A percentile compares a stretch with the other conserved stretches of the same genome.
Conservation (phyloP, 371 early-diverging fungal species). For the Mortierella sp. region DNA sequence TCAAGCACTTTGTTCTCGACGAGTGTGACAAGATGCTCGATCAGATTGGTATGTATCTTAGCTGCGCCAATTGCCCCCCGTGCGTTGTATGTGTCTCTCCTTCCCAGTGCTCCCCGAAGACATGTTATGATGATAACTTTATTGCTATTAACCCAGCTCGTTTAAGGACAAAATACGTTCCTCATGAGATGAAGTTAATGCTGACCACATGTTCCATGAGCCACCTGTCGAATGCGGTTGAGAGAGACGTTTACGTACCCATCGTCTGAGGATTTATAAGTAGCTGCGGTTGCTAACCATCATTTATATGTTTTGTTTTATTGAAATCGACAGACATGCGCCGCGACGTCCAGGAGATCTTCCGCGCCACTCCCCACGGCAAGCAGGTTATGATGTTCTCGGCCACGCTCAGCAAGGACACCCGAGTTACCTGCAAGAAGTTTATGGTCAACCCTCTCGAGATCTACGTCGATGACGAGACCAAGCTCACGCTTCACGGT, state of each 20-base stretch:
- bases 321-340: conserved; percentile 86
- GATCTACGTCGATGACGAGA: conserved; percentile 98
- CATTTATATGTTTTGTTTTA: neutral
- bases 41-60: conserved; percentile 74
- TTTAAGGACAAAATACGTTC: conserved; percentile 49
- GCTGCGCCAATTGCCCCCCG: neutral
- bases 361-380: conserved; percentile 92
- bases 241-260: no score
- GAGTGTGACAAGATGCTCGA: conserved; percentile 99
- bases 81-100: neutral
- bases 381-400: conserved; percentile 99
- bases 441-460: conserved; percentile 98
- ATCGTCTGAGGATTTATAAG: no score
- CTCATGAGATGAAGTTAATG: conserved; percentile 29
- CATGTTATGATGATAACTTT: conserved; percentile 44
- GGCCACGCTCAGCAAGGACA: conserved; percentile 95
- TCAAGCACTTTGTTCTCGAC: conserved; percentile 98
- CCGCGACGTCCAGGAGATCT: conserved; percentile 96
- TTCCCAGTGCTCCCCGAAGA: neutral
- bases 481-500: conserved; percentile 98
- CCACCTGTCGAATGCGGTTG: no score
- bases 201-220: conserved; percentile 13
- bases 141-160: conserved; percentile 54
- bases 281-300: neutral
- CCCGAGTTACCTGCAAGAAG: conserved; percentile 93